These are phyloP conservation scores for Grosmannia huntii DNA, from an alignment of 2,329 filamentous ascomycete genomes.

Conservation along the genomic window DNA sequence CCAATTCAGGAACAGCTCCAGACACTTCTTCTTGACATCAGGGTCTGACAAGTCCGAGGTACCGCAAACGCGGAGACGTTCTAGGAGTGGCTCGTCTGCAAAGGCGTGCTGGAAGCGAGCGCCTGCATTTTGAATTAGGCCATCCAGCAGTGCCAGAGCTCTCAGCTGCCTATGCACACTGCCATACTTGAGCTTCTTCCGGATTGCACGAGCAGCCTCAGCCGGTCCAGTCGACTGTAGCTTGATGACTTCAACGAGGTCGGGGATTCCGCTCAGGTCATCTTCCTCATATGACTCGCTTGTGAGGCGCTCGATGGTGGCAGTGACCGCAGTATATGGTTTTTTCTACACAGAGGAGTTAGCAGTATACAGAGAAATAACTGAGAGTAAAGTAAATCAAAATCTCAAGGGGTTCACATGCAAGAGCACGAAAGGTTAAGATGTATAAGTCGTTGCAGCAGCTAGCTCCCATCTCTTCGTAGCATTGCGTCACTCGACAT, in stretches of 20 bases:
- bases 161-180: slow-evolving; percentile 85
- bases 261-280: slow-evolving; percentile 80
- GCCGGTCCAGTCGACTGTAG: slow-evolving; percentile 76
- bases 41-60: slow-evolving; percentile 75
- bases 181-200: slow-evolving; percentile 98
- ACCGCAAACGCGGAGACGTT: slow-evolving; percentile 77
- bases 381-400: background rate
- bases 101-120: slow-evolving; percentile 76
- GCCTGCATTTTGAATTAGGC: slow-evolving; percentile 88
- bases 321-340: slow-evolving; percentile 87
- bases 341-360: slow-evolving; percentile 44
- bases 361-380: background rate
- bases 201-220: slow-evolving; percentile 81
- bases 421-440: background rate
- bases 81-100: slow-evolving; percentile 80
- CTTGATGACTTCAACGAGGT: slow-evolving; percentile 86
- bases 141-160: slow-evolving; percentile 79
- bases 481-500: background rate
- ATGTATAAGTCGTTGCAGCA: no score
- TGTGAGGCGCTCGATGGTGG: slow-evolving; percentile 81
- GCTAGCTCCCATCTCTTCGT: no score
- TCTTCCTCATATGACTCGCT: slow-evolving; percentile 83
- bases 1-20: slow-evolving; percentile 79
- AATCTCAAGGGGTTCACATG: background rate
- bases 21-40: slow-evolving; percentile 79